Base-by-base conservation (phyloP, 2,329 filamentous ascomycete genomes). In the Aspergillus caelatus region DNA sequence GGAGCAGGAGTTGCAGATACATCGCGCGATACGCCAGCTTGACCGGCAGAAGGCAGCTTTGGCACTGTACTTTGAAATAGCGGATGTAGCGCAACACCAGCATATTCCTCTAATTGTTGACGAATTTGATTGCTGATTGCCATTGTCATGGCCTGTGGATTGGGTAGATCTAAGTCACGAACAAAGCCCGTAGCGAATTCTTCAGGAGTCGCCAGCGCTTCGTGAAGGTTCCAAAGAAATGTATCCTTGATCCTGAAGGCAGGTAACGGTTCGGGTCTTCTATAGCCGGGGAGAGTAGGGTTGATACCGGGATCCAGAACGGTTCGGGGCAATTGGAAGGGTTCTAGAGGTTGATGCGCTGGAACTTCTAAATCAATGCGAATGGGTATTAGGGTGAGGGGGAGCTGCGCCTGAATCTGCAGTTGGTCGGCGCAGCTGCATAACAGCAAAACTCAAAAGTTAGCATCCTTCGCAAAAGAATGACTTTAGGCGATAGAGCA, bases 181-280 rank as follows among this genome's bases (percentile, higher is more conserved):
- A 96, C 94, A 68, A 98, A 88, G 1, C 86, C 89, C 70, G 91
- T 87, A n/a, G 95, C 95, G 75, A 98, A 99, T 74, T 96, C 91
- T 74, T 99, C 95, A 0, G 95, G 96, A 0, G 95, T 99, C 58
- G 94, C 91, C 63, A 97, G 83, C 0, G 92, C 91, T 81, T 99
- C 95, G 79, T 98, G 94, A 16, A 99, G 84, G 72, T 99, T 99
- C 95, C 95, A 99, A 58, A 97, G 81, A 72, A 99, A 98, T n/a
- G 92, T 91, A 72, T 99, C 95, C 72, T 96, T 93, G 62, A 99
- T 84, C 66, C 95, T 88, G 79, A 93, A 97, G 3, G 92, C 91
- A 0, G 93, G 89, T 16, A 93, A 93, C 65, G 87, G 80, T 66
- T 97, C 94, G 61, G 91, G 91, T 61, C 86, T 84, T 72, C 90